Base-by-base conservation (phyloP, 1,284 basidiomycete genomes). In the Trametes sp. region DNA sequence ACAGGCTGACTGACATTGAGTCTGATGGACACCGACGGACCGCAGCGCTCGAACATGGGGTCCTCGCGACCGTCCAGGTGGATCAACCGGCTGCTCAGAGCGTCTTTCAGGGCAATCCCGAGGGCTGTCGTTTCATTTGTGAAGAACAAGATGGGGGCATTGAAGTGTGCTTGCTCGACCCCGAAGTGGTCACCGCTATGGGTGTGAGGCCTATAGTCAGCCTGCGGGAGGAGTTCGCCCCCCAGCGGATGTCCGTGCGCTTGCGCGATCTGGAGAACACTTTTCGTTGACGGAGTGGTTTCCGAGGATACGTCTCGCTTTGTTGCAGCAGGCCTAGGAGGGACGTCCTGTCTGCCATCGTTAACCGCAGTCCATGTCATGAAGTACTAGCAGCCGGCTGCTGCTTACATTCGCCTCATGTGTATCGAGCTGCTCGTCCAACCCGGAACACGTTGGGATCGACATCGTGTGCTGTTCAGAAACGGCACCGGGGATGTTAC, bases 1-100 rank as follows among this genome's bases (percentile, higher is more conserved):
- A 16, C 4, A 2, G 14, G 10, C n/a, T 23, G 2, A 68, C 77
- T 63, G 70, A 87, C 90, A 80, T 89, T 87, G 21, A 92, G 78
- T 28, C 90, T 84, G 59, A 92, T 88, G 1, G 89, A 91, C 28
- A 92, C 88, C 49, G 89, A 91, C 4, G 90, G 90, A 2, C 90
- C 90, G 54, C 89, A 83, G 6, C 84, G 81, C 65, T 82, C 78
- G 66, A 92, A 90, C 70, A 92, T 86, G 5, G 77, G 76, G 63
- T 88, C 85, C 41, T 90, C 87, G 38, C 84, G 84, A 49, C 80
- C 77, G 16, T 72, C 70, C 13, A 87, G 74, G 33, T 76, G 69
- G 61, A 75, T 76, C 46, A 84, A 80, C 51, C 75, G 76, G 62
- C 77, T 78, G 62, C 72, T 80, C 35, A 81, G 77, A 58, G 78